Evolutionary conservation across 768 basidiomycete species (phyloP).

Genomic region (Paxillus involutus): DNA sequence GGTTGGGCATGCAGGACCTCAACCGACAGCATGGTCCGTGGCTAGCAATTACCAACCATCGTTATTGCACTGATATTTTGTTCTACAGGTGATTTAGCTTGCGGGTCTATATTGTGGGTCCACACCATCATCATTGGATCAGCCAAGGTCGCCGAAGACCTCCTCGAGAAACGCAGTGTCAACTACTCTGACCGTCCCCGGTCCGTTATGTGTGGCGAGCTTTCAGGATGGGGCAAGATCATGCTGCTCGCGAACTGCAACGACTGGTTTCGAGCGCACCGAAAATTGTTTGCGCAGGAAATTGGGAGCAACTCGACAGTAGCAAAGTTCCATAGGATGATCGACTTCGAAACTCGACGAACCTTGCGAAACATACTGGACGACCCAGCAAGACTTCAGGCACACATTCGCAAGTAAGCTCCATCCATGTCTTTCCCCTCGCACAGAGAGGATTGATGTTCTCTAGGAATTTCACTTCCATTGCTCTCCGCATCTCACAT

Average conservation of each 20-base stretch:
- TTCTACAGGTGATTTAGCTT: slow-evolving; percentile 15
- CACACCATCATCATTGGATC: slow-evolving; percentile 46
- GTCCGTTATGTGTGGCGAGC: slow-evolving; percentile 19
- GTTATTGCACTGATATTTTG: neutral
- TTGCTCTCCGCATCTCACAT: slow-evolving; percentile 38
- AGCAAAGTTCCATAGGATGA: slow-evolving; percentile 12
- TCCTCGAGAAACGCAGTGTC: slow-evolving; percentile 44
- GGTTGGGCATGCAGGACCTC: slow-evolving; percentile 9
- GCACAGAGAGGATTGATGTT: neutral
- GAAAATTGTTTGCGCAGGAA: slow-evolving; percentile 20
- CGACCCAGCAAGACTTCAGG: slow-evolving; percentile 4
- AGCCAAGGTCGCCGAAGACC: slow-evolving; percentile 38
- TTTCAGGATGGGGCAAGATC: slow-evolving; percentile 20
- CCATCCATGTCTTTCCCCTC: neutral
- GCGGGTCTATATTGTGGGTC: slow-evolving; percentile 16
- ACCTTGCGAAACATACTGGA: slow-evolving; percentile 10
- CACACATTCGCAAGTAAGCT: slow-evolving; percentile 16
- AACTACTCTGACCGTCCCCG: slow-evolving; percentile 38
- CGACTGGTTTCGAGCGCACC: slow-evolving; percentile 14
- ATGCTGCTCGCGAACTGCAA: slow-evolving; percentile 15
- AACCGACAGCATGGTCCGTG: slow-evolving; percentile 12
- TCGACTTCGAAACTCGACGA: slow-evolving; percentile 17
- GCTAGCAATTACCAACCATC: too few species aligned
- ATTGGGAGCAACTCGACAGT: slow-evolving; percentile 10
- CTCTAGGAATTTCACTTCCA: slow-evolving; percentile 14